These are phyloP conservation scores for Fusarium torulosum DNA, from an alignment of 2,329 filamentous ascomycete species.

Conservation along the genomic window DNA sequence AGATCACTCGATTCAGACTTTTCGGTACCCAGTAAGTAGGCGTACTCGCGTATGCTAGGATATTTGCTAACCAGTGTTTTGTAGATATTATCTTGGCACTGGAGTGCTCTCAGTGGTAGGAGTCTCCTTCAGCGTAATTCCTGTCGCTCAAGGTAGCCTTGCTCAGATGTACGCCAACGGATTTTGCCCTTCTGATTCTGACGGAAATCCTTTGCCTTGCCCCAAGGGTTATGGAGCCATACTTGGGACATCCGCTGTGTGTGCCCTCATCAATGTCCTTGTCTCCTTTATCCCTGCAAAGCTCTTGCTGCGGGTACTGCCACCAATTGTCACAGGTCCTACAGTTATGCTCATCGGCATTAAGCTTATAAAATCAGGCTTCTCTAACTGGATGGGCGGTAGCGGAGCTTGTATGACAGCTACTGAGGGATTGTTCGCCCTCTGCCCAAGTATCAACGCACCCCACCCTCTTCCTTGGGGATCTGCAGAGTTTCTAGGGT, in stretches of 20 bases:
- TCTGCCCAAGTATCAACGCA: slow-evolving; percentile 75
- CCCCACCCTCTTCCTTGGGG: slow-evolving; percentile 83
- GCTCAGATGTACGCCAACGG: slow-evolving; percentile 83
- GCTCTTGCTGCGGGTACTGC: slow-evolving; percentile 78
- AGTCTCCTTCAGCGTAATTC: slow-evolving; percentile 53
- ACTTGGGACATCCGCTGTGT: slow-evolving; percentile 75
- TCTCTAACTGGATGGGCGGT: slow-evolving; percentile 84
- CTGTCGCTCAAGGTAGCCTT: slow-evolving; percentile 72
- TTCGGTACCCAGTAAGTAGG: slow-evolving; percentile 68
- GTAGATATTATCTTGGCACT: slow-evolving; percentile 80
- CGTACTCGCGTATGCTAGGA: not conserved
- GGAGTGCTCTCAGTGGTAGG: slow-evolving; percentile 86
- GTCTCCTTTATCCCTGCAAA: slow-evolving; percentile 80
- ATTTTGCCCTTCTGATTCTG: slow-evolving; percentile 69
- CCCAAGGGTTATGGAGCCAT: slow-evolving; percentile 80
- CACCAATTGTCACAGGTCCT: slow-evolving; percentile 81
- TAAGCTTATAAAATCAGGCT: slow-evolving; percentile 76
- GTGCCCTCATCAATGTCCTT: slow-evolving; percentile 76
- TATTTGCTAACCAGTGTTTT: slow-evolving; percentile 6
- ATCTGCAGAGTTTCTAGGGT: slow-evolving; percentile 79
- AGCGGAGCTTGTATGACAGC: slow-evolving; percentile 67
- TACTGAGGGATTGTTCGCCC: slow-evolving; percentile 68
- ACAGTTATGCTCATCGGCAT: slow-evolving; percentile 80
- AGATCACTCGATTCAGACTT: slow-evolving; percentile 83
- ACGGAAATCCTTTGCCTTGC: slow-evolving; percentile 77